Base-by-base conservation (phyloP, 169 alveolate species). In the Theileria orientalis region DNA sequence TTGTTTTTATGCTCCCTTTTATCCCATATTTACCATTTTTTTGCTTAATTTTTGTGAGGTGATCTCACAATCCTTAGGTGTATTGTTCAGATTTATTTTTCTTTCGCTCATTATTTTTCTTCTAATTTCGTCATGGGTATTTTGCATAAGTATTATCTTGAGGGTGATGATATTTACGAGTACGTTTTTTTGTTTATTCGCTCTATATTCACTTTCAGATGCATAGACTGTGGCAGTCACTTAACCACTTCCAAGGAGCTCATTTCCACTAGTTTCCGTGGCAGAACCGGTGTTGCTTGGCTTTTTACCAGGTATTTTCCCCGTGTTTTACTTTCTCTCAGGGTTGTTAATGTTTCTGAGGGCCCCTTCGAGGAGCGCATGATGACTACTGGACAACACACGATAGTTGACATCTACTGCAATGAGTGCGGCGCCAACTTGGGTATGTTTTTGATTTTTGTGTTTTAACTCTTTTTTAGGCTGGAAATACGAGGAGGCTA, bases 361-460 rank as follows among this genome's bases (percentile, higher is more conserved):
- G 96, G 97, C 29, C 90, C 74, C 30, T 73, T 86, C 49, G 95
- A 92, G 73, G 96, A 91, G 63, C 92, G 97, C 63, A 83, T 75
- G 91, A 92, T 94, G 96, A 94, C 95, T 30, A 94, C 97, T 0
- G 97, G 97, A 0, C 91, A 80, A 30, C 96, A 94, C 74, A 83
- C 95, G 21, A 93, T 94, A n/a, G 93, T 86, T 23, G 96, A 94
- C 59, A 77, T 94, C 35, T 92, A 91, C 75, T 94, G 97, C 87
- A 92, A 91, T 68, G 90, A 92, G 64, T 94, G 97, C 59, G 95
- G 96, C 70, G 87, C 91, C 52, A 90, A 92, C 83, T 86, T 94
- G 19, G 87, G 87, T 79, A 71, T 27, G 47, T 8, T 33, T 16
- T 47, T 41, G 23, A 8, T 27, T 37, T 3, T 32, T 14, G 0